Conservation (phyloP, 257 asterid species). For the Nicotiana knightiana region DNA sequence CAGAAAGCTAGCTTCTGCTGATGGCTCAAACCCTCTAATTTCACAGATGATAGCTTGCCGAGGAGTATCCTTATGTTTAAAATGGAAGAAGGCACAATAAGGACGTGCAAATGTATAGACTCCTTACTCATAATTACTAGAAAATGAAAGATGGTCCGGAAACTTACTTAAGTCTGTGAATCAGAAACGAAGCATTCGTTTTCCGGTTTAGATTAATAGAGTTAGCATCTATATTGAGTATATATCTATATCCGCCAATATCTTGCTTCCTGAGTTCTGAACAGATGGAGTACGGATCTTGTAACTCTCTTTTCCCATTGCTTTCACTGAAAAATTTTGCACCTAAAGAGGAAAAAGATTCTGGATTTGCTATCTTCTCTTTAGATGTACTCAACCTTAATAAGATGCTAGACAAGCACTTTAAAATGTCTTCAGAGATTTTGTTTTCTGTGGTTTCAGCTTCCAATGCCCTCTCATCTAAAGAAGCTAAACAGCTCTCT, state of each 20-base stretch:
- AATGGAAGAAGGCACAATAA: neutral
- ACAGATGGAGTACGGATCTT: constrained; percentile 46
- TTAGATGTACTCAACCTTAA: constrained; percentile 54
- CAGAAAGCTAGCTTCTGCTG: constrained; percentile 87
- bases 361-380: constrained; percentile 52
- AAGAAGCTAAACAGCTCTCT: constrained; percentile 51
- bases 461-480: constrained; percentile 37
- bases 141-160: neutral
- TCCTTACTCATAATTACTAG: neutral
- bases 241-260: constrained; percentile 41
- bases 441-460: constrained; percentile 47
- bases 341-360: constrained; percentile 32
- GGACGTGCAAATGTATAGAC: neutral
- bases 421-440: constrained; percentile 59
- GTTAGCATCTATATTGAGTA: constrained; percentile 41
- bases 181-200: constrained; percentile 46
- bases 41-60: constrained; percentile 51
- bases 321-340: constrained; percentile 19
- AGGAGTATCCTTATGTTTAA: constrained; percentile 54
- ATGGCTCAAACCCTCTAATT: constrained; percentile 57
- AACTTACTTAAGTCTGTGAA: constrained; percentile 54
- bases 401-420: constrained; percentile 55
- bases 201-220: constrained; percentile 47
- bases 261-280: constrained; percentile 35
- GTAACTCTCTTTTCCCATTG: constrained; percentile 26